Base-by-base conservation (phyloP, 129 eudicot species). In the Chrysanthemum lavandulifolium region DNA sequence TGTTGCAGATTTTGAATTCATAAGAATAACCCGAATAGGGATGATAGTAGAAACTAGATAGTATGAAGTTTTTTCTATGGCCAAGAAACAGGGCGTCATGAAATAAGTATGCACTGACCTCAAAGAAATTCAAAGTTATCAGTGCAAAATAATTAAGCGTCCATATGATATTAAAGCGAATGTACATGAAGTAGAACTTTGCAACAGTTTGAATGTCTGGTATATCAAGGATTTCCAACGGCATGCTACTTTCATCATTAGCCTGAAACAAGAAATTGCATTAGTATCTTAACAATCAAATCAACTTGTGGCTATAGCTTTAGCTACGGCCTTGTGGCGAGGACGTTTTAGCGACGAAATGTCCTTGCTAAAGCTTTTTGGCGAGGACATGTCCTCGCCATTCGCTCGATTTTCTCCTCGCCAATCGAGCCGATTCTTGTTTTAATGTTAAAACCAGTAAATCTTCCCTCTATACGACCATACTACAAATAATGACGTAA, bases 231-330 rank as follows among this genome's bases (percentile, higher is more conserved):
- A 94, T 82, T 72, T 94, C 89, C 84, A 90, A 96, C 4, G 98
- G 98, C 48, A 94, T 80, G 74, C 98, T 97, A 68, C 76, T 73
- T 65, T 96, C 98, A 84, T 94, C 98, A 84, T 93, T 91, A 51
- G 98, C 97, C 98, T 94, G 59, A 86, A 61, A 63, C 33, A 62
- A 40, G 36, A 78, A 69, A 4, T 4, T 31, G 36, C 36, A 31
- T 31, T 31, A 31, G 29, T 2, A 27, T 27, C 29, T 27, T 27
- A 27, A 33, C 40, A 33, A 33, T 33, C 40, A 33, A 33, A 33
- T 33, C 6, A 33, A 29, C 29, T 51, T 33, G 4, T 27, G 29
- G 29, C 33, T 47, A 11, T 56, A 13, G 68, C 29, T 33, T 58
- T 25, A 25, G 27, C 27, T 25, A 25, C 27, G 2, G 27, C 1